Evolutionary conservation across 345 rosid genomes (phyloP).

Genomic region (Dovyalis caffra): DNA sequence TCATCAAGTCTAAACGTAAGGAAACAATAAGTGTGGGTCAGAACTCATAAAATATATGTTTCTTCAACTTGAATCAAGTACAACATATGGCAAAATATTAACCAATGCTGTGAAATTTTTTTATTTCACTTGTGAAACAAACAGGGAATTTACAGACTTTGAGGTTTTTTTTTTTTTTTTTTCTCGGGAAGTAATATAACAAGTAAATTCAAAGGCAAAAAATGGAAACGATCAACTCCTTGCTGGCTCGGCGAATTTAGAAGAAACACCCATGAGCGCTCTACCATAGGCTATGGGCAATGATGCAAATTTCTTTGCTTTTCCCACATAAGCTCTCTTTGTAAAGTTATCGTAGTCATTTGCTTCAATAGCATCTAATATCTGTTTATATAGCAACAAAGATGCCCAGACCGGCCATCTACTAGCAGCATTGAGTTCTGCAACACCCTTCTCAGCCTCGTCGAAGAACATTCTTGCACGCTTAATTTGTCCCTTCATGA

Average conservation of each 20-base stretch:
- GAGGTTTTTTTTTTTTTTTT: background rate
- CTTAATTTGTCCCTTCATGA: conserved; percentile 52
- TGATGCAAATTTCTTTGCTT: conserved; percentile 38
- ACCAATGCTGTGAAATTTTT: background rate
- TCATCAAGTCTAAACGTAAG: too few relatives aligned
- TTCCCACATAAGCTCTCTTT: conserved; percentile 48
- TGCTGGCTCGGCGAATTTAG: background rate
- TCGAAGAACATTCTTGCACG: conserved; percentile 52
- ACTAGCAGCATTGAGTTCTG: conserved; percentile 43
- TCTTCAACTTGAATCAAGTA: too few relatives aligned
- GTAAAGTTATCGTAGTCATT: conserved; percentile 52
- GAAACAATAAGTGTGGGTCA: too few relatives aligned
- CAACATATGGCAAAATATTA: background rate
- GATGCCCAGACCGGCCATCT: conserved; percentile 62
- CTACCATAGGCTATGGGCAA: conserved; percentile 46
- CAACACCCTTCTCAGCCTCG: conserved; percentile 49
- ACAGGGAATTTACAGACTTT: conserved; percentile 3
- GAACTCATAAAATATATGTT: too few relatives aligned
- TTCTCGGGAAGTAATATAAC: background rate
- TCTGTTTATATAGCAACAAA: conserved; percentile 43
- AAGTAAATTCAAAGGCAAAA: background rate
- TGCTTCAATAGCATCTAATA: conserved; percentile 48
- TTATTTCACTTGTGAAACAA: background rate
- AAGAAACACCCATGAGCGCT: conserved; percentile 34
- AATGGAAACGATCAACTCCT: background rate